These are phyloP conservation scores for Gossypium gossypioides DNA, from an alignment of 441 rosid genomes.

Conservation along the genomic window DNA sequence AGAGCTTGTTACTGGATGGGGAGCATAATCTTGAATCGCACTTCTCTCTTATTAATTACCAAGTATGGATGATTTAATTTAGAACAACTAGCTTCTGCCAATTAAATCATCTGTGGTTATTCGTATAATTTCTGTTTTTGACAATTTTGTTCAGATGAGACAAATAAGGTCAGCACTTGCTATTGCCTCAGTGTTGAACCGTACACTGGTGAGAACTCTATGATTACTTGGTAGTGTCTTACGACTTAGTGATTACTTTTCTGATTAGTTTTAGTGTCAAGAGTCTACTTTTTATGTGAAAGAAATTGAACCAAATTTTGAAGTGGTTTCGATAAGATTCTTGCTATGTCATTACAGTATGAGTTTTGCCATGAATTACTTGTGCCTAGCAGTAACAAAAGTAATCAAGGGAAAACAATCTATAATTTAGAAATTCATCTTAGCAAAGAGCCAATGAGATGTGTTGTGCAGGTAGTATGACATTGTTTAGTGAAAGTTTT, in stretches of 20 bases:
- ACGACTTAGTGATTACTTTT: not conserved
- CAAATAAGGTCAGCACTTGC: constrained; percentile 90
- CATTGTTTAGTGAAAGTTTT: not conserved
- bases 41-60: constrained; percentile 72
- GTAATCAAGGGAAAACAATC: not conserved
- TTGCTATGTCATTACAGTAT: not conserved
- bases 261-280: not conserved
- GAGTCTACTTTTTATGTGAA: not conserved
- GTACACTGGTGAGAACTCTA: constrained; percentile 69
- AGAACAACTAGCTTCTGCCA: constrained; percentile 12
- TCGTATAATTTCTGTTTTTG: constrained; percentile 20
- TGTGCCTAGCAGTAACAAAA: not conserved
- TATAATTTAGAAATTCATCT: not conserved
- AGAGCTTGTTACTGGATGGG: constrained; percentile 74
- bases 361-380: not conserved
- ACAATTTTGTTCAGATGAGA: constrained; percentile 50
- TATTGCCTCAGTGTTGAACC: constrained; percentile 72
- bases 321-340: not conserved
- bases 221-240: constrained; percentile 1
- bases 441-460: not conserved
- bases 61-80: constrained; percentile 41
- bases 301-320: not conserved
- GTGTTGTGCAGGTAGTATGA: not conserved
- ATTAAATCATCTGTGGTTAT: constrained; percentile 1
- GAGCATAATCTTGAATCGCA: constrained; percentile 68